A percentile compares a stretch with the other conserved stretches of the same genome.
These are phyloP conservation scores for Ceratocystis cubensis DNA, from an alignment of 2,329 filamentous ascomycete genomes.

Conservation along the genomic window DNA sequence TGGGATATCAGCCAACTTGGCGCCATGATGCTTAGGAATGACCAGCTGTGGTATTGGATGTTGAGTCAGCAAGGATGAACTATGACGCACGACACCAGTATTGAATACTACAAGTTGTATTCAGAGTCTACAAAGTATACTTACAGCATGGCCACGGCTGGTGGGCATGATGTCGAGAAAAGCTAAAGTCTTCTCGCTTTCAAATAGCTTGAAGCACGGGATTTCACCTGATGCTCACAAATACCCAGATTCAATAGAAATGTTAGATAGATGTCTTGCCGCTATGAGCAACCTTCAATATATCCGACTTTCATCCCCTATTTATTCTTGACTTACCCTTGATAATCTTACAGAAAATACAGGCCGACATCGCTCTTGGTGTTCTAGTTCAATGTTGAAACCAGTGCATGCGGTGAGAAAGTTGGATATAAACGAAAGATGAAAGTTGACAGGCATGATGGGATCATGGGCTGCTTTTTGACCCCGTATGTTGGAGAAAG, in stretches of 20 bases:
- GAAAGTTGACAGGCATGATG: too few relatives aligned
- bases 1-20: conserved; percentile 82
- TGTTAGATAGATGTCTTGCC: background rate
- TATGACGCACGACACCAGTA: background rate
- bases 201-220: conserved; percentile 89
- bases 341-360: conserved; percentile 97
- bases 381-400: background rate
- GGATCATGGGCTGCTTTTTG: too few relatives aligned
- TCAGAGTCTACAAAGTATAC: conserved; percentile 25
- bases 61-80: background rate
- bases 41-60: conserved; percentile 57
- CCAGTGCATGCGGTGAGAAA: too few relatives aligned
- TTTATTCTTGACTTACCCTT: conserved; percentile 48
- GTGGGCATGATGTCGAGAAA: conserved; percentile 95
- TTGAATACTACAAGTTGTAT: background rate
- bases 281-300: background rate
- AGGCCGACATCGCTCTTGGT: conserved; percentile 34
- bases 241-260: background rate
- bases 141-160: conserved; percentile 76
- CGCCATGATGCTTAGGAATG: conserved; percentile 89
- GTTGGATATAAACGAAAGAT: too few relatives aligned
- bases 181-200: conserved; percentile 83
- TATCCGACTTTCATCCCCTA: background rate
- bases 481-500: background rate
- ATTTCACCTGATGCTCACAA: conserved; percentile 59